phyloP scores from a whole-genome alignment of 2,329 filamentous ascomycete species.

The Fusarium zealandicum region DNA sequence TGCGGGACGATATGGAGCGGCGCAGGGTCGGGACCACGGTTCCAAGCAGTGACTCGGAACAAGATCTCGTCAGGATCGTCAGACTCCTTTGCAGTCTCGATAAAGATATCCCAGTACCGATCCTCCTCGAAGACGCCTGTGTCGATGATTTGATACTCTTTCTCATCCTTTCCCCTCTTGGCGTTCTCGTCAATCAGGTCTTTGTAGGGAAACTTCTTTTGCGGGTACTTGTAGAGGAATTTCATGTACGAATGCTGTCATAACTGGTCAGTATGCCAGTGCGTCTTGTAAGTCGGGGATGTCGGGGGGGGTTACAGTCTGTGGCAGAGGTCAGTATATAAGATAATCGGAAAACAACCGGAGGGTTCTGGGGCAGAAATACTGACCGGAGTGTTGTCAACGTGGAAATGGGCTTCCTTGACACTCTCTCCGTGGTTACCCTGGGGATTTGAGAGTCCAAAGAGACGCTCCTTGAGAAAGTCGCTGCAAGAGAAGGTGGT shows the following conservation, averaged over 20 bases:
- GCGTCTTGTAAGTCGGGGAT: not conserved
- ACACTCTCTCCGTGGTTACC: slow-evolving; percentile 97
- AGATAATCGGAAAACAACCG: not conserved
- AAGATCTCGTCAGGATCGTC: slow-evolving; percentile 90
- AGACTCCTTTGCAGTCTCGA: slow-evolving; percentile 94
- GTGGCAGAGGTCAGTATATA: slow-evolving; percentile 34
- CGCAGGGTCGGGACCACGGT: slow-evolving; percentile 87
- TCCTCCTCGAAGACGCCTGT: slow-evolving; percentile 88
- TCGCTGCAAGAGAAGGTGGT: slow-evolving; percentile 66
- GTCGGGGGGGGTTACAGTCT: slow-evolving; percentile 53
- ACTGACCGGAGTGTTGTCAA: slow-evolving; percentile 85
- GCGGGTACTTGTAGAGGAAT: slow-evolving; percentile 96
- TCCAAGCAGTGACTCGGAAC: slow-evolving; percentile 96
- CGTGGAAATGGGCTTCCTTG: slow-evolving; percentile 95
- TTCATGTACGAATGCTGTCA: slow-evolving; percentile 97
- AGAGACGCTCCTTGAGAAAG: slow-evolving; percentile 93
- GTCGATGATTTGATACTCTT: slow-evolving; percentile 91
- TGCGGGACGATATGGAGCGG: slow-evolving; percentile 94
- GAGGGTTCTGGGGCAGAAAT: not conserved
- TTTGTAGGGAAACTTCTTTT: slow-evolving; percentile 90
- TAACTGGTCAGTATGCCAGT: slow-evolving; percentile 21
- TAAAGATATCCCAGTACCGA: slow-evolving; percentile 95
- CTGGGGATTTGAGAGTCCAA: slow-evolving; percentile 93
- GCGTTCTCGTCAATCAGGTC: slow-evolving; percentile 86
- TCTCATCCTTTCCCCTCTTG: slow-evolving; percentile 74